Conservation (phyloP, 208 protist species). For the Phytomonas sp. region DNA sequence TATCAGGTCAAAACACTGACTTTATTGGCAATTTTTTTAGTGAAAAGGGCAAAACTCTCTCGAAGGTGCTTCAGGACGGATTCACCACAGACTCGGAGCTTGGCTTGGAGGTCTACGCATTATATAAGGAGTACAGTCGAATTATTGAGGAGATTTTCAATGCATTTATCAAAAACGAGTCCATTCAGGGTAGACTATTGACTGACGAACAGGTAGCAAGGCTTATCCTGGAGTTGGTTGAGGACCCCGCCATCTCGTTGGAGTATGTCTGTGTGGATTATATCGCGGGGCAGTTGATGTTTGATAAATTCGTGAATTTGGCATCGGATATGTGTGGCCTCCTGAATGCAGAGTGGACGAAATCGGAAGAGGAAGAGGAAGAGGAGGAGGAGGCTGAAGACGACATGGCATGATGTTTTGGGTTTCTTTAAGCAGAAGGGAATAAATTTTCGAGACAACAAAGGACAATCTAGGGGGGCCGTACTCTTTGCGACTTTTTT, state of each 20-base stretch:
- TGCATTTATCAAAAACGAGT: constrained; percentile 26
- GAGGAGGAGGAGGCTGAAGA: constrained; percentile 2
- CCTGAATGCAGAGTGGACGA: constrained; percentile 4
- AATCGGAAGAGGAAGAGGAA: constrained; percentile 10
- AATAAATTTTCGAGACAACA: not conserved
- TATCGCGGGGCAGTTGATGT: constrained; percentile 60
- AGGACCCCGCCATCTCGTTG: constrained; percentile 18
- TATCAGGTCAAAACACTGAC: constrained; percentile 50
- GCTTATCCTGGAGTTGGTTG: constrained; percentile 3
- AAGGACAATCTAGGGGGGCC: too few relatives aligned
- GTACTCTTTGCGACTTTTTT: not conserved
- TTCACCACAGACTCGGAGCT: constrained; percentile 29
- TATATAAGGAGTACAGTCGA: constrained; percentile 46
- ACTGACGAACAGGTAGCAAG: constrained; percentile 7
- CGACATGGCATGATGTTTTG: not conserved
- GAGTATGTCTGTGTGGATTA: constrained; percentile 58
- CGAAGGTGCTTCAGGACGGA: constrained; percentile 11
- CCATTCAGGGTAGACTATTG: not conserved
- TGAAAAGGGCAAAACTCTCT: constrained; percentile 28
- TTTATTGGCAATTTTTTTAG: constrained; percentile 49
- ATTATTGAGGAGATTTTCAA: constrained; percentile 48
- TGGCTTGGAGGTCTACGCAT: constrained; percentile 38
- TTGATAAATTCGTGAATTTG: constrained; percentile 61
- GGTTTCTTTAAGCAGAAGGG: not conserved
- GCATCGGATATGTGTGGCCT: constrained; percentile 41